Conservation (phyloP, 805 yeast species). For the Saturnispora silvae region DNA sequence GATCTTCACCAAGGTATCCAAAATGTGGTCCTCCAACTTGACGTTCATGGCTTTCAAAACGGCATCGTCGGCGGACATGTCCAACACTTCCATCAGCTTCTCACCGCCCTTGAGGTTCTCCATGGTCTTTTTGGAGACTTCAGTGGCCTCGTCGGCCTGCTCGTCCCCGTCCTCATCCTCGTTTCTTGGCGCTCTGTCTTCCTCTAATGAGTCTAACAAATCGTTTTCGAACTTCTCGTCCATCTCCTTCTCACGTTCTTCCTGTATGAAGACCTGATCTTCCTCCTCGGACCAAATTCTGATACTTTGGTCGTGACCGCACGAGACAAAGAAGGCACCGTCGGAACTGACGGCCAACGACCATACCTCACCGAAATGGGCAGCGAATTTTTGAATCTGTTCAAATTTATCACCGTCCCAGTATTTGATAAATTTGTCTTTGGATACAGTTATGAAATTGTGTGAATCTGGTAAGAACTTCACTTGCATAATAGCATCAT, state of each 20-base stretch:
- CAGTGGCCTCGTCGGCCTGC: slow-evolving; percentile 44
- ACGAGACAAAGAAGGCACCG: slow-evolving; percentile 65
- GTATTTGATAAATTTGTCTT: slow-evolving; percentile 81
- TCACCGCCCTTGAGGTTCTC: slow-evolving; percentile 95
- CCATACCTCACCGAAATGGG: slow-evolving; percentile 94
- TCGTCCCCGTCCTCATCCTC: slow-evolving; percentile 29
- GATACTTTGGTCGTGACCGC: slow-evolving; percentile 88
- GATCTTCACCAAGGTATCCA: slow-evolving; percentile 60
- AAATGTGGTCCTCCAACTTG: slow-evolving; percentile 67
- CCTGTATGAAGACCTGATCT: slow-evolving; percentile 93
- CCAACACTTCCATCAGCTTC: slow-evolving; percentile 82
- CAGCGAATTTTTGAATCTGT: slow-evolving; percentile 75
- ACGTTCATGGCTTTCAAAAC: slow-evolving; percentile 64
- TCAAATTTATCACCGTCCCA: slow-evolving; percentile 99
- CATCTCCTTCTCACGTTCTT: slow-evolving; percentile 91
- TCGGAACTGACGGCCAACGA: slow-evolving; percentile 63
- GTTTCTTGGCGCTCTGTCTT: slow-evolving; percentile 30
- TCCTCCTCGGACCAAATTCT: slow-evolving; percentile 91
- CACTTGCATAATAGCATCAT: slow-evolving; percentile 88
- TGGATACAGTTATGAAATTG: slow-evolving; percentile 80
- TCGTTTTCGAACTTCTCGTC: slow-evolving; percentile 87
- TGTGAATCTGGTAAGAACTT: slow-evolving; percentile 77
- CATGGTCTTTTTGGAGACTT: slow-evolving; percentile 71
- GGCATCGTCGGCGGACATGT: slow-evolving; percentile 66
- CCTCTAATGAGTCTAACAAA: slow-evolving; percentile 61